Conservation (phyloP, 192 early-diverging fungal species). For the Coemansia erecta region DNA sequence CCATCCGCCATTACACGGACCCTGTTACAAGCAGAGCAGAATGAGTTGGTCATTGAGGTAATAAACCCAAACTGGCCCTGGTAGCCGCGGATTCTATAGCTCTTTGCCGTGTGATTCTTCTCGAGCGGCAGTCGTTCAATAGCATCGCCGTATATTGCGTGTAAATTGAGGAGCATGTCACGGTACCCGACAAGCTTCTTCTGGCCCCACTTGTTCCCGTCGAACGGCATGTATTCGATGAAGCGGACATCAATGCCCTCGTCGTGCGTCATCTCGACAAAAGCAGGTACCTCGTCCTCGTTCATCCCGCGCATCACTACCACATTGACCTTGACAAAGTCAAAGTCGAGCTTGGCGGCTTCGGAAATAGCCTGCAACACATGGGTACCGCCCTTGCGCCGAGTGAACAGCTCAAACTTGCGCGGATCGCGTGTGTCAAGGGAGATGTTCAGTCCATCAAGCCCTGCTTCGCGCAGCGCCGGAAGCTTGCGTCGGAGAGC, state of each 20-base stretch:
- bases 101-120: constrained; percentile 76
- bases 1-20: constrained; percentile 92
- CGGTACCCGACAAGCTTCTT: constrained; percentile 83
- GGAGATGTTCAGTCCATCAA: constrained; percentile 88
- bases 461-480: constrained; percentile 63
- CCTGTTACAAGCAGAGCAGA: constrained; percentile 93
- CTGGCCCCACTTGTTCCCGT: constrained; percentile 88
- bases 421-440: constrained; percentile 85
- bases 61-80: constrained; percentile 94
- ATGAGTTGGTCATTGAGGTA: constrained; percentile 97
- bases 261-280: constrained; percentile 83
- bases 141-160: constrained; percentile 52
- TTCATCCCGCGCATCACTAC: constrained; percentile 90
- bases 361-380: constrained; percentile 77
- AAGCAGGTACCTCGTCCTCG: constrained; percentile 75
- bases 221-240: constrained; percentile 99
- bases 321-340: constrained; percentile 87
- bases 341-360: constrained; percentile 63
- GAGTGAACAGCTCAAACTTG: constrained; percentile 87
- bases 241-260: constrained; percentile 79
- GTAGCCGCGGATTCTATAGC: constrained; percentile 74
- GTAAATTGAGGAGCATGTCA: constrained; percentile 67
- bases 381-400: constrained; percentile 75
- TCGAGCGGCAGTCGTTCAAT: constrained; percentile 69
- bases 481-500: constrained; percentile 84